phyloP scores from a whole-genome alignment of 805 yeast genomes.

The Cyberlindnera xylosilytica region DNA sequence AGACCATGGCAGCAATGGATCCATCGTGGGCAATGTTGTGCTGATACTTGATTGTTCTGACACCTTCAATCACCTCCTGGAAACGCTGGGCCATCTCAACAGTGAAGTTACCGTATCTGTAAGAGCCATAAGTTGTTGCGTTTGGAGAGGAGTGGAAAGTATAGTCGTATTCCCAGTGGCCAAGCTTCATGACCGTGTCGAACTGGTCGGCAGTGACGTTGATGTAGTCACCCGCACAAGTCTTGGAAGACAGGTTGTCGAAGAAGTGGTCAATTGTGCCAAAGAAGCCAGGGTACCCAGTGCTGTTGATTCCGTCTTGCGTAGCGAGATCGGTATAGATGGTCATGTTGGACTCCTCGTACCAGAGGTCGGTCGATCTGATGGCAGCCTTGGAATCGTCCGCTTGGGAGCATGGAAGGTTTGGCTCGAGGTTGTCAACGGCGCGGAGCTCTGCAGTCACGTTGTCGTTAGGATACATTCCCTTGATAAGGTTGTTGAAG shows the following conservation, averaged over 20 bases:
- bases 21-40: constrained; percentile 45
- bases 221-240: constrained; percentile 37
- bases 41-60: constrained; percentile 29
- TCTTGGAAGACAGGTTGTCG: constrained; percentile 39
- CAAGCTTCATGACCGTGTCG: constrained; percentile 39
- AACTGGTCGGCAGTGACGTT: constrained; percentile 30
- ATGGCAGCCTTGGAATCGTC: constrained; percentile 26
- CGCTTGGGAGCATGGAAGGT: constrained; percentile 33
- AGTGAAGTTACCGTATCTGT: constrained; percentile 36
- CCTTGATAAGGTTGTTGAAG: constrained; percentile 35
- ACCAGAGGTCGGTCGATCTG: constrained; percentile 33
- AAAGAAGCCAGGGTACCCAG: constrained; percentile 23
- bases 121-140: constrained; percentile 33
- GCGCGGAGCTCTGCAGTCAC: constrained; percentile 32
- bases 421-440: constrained; percentile 37
- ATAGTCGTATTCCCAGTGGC: constrained; percentile 44
- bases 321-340: constrained; percentile 26
- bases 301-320: constrained; percentile 22
- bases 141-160: constrained; percentile 32
- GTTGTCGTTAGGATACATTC: constrained; percentile 35
- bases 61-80: constrained; percentile 28
- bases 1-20: constrained; percentile 32
- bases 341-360: constrained; percentile 32
- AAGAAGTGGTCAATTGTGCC: constrained; percentile 39
- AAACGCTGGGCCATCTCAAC: constrained; percentile 34